These are phyloP conservation scores for Kluyveromyces marxianus DNA, from an alignment of 1,139 yeast genomes.

Conservation along the genomic window DNA sequence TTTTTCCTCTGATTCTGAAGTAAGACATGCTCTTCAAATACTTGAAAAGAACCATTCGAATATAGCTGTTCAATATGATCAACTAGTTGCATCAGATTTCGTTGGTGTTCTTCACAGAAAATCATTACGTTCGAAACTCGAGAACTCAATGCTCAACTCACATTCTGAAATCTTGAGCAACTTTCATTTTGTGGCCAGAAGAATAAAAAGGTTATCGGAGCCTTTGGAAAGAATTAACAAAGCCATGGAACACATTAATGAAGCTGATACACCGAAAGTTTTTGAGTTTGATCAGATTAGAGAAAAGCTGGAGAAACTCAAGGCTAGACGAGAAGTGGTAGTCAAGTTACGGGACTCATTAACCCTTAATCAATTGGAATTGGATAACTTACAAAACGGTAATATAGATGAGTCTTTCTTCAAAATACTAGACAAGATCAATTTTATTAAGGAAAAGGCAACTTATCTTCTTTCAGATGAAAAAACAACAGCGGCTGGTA, in stretches of 20 bases:
- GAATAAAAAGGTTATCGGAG: conserved; percentile 32
- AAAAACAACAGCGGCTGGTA: conserved; percentile 43
- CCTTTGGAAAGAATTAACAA: conserved; percentile 35
- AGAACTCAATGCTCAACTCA: conserved; percentile 58
- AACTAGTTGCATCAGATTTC: conserved; percentile 46
- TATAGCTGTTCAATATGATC: conserved; percentile 30
- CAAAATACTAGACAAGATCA: conserved; percentile 50
- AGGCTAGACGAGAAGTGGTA: conserved; percentile 49
- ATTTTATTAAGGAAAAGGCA: conserved; percentile 58
- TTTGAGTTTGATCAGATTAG: conserved; percentile 18
- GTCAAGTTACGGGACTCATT: conserved; percentile 55
- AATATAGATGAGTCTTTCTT: conserved; percentile 55
- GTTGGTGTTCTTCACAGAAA: conserved; percentile 52
- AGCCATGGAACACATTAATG: conserved; percentile 28
- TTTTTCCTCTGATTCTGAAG: conserved; percentile 36
- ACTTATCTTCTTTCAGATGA: conserved; percentile 63
- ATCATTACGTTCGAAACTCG: conserved; percentile 60
- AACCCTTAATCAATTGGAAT: conserved; percentile 67
- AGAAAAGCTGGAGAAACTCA: conserved; percentile 30
- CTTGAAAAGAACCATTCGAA: conserved; percentile 38
- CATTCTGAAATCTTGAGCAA: conserved; percentile 54
- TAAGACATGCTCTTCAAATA: conserved; percentile 35
- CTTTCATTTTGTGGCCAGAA: conserved; percentile 48
- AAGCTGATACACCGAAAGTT: conserved; percentile 9
- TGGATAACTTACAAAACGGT: conserved; percentile 43